Evolutionary conservation across 2,329 filamentous ascomycete species (phyloP).

Genomic region (Aspergillus candidus): DNA sequence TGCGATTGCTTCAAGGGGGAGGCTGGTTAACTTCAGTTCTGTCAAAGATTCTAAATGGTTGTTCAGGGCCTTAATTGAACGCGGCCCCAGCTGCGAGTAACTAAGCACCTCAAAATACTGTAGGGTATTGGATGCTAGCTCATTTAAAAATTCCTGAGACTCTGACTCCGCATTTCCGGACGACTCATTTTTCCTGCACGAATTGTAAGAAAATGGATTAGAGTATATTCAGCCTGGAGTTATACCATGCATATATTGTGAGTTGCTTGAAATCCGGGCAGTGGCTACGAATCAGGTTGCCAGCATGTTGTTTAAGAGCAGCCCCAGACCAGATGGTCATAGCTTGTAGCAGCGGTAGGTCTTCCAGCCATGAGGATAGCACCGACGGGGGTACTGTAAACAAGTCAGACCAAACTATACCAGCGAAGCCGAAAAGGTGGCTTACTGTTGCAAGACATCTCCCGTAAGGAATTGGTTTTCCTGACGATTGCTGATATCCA

Average conservation of each 20-base stretch:
- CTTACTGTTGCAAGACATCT: slow-evolving; percentile 50
- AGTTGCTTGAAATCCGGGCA: slow-evolving; percentile 59
- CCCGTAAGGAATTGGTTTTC: slow-evolving; percentile 51
- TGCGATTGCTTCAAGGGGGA: slow-evolving; percentile 45
- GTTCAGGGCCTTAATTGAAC: slow-evolving; percentile 51
- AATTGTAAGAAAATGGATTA: neutral
- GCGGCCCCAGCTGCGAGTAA: slow-evolving; percentile 48
- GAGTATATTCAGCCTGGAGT: slow-evolving; percentile 8
- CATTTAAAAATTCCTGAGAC: slow-evolving; percentile 53
- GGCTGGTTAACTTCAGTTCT: slow-evolving; percentile 45
- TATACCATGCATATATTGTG: slow-evolving; percentile 50
- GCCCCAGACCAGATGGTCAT: slow-evolving; percentile 58
- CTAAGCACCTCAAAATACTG: slow-evolving; percentile 55
- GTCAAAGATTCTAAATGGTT: slow-evolving; percentile 51
- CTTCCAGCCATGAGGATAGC: slow-evolving; percentile 54
- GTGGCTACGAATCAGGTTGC: slow-evolving; percentile 49
- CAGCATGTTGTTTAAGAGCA: slow-evolving; percentile 51
- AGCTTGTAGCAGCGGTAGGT: slow-evolving; percentile 52
- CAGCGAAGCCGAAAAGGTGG: neutral
- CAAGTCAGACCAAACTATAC: slow-evolving; percentile 1
- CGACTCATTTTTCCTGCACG: slow-evolving; percentile 23
- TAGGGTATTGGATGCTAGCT: slow-evolving; percentile 53
- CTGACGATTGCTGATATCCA: slow-evolving; percentile 38
- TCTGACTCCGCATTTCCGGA: slow-evolving; percentile 48
- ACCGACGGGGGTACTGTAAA: slow-evolving; percentile 44